phyloP scores from a whole-genome alignment of 805 yeast species.

The Yarrowia bubula region DNA sequence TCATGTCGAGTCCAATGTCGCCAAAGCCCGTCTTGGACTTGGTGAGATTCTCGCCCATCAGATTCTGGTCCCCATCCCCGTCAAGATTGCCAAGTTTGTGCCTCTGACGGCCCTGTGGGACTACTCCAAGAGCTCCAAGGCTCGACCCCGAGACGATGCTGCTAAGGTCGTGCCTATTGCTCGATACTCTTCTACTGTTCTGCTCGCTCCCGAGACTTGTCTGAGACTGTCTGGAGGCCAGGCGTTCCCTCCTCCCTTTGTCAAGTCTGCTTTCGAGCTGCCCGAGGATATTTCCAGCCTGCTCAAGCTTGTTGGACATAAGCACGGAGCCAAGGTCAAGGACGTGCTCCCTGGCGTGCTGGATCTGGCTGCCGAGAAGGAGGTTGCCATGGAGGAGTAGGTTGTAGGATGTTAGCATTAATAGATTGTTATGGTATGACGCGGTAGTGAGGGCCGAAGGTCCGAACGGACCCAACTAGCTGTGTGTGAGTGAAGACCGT shows the following conservation, averaged over 20 bases:
- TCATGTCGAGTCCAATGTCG: slow-evolving; percentile 62
- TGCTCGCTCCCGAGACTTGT: slow-evolving; percentile 58
- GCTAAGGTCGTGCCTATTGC: slow-evolving; percentile 65
- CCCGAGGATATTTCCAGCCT: slow-evolving; percentile 43
- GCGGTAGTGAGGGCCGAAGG: neutral
- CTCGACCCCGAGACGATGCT: slow-evolving; percentile 37
- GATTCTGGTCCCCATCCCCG: slow-evolving; percentile 69
- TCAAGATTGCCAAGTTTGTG: slow-evolving; percentile 67
- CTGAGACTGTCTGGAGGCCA: slow-evolving; percentile 82
- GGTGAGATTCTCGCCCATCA: slow-evolving; percentile 77
- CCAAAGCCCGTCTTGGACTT: slow-evolving; percentile 68
- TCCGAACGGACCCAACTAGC: neutral
- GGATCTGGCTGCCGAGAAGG: slow-evolving; percentile 11
- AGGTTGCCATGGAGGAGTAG: slow-evolving; percentile 2
- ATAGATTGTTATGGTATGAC: slow-evolving; percentile 2
- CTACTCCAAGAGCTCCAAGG: slow-evolving; percentile 53
- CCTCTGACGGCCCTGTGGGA: slow-evolving; percentile 67
- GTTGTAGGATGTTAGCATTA: slow-evolving; percentile 1
- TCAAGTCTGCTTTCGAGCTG: slow-evolving; percentile 73
- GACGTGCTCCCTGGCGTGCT: slow-evolving; percentile 35
- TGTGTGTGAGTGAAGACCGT: no score
- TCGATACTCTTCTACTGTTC: slow-evolving; percentile 76
- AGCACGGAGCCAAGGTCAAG: slow-evolving; percentile 38
- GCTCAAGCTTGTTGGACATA: slow-evolving; percentile 35
- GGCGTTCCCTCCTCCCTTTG: slow-evolving; percentile 77